Conservation (phyloP, 225 moss, liverwort and hornwort species). For the Polytrichum formosum region DNA sequence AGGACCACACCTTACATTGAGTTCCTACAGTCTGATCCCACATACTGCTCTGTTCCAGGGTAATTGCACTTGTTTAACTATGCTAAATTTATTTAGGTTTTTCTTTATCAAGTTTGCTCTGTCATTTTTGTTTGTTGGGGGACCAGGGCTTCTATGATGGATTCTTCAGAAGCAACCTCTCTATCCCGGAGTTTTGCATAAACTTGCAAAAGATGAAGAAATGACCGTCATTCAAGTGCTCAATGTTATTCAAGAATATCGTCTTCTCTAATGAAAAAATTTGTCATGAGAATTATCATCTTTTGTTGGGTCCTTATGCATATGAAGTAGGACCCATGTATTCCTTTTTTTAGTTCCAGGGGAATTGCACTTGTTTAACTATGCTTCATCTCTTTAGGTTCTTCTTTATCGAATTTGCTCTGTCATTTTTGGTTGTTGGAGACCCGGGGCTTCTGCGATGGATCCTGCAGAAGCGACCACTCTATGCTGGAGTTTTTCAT, state of each 20-base stretch:
- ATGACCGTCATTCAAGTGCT: conserved; percentile 67
- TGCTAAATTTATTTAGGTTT: conserved; percentile 28
- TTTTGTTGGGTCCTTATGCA: no score
- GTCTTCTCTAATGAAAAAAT: no score
- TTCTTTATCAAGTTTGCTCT: conserved; percentile 85
- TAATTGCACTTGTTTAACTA: conserved; percentile 18
- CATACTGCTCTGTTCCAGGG: not conserved
- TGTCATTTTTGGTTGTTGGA: conserved; percentile 81
- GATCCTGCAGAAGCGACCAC: conserved; percentile 93
- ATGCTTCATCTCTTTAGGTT: conserved; percentile 27
- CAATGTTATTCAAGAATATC: conserved; percentile 36
- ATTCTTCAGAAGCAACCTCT: conserved; percentile 92
- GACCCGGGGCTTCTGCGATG: conserved; percentile 93
- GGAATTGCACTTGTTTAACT: conserved; percentile 15
- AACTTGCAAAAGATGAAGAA: conserved; percentile 80
- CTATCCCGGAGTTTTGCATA: conserved; percentile 82
- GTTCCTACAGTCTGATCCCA: no score
- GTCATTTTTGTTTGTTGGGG: conserved; percentile 81
- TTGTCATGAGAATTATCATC: no score
- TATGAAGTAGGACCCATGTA: no score
- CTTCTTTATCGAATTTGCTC: conserved; percentile 83
- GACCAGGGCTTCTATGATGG: conserved; percentile 89
- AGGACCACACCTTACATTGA: no score
- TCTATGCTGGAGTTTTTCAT: conserved; percentile 88
- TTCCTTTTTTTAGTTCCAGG: not conserved